Evolutionary conservation across 2,329 filamentous ascomycete genomes (phyloP).

Genomic region (Mollisiaceae sp.): DNA sequence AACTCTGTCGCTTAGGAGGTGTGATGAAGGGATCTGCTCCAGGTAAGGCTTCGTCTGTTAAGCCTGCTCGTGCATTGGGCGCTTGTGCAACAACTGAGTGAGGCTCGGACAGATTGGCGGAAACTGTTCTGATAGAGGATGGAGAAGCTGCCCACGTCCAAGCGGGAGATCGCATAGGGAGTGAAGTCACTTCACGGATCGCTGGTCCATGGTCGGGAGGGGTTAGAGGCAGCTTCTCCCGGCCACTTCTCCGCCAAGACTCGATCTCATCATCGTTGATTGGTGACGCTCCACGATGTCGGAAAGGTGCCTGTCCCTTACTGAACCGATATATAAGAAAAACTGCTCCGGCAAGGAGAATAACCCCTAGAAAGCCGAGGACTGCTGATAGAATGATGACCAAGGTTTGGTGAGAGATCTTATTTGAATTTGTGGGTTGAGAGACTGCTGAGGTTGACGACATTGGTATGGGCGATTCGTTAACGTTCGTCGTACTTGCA

Average conservation of each 20-base stretch:
- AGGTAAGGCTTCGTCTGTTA: slow-evolving; percentile 65
- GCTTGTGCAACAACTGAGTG: slow-evolving; percentile 61
- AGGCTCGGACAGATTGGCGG: slow-evolving; percentile 29
- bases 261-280: slow-evolving; percentile 70
- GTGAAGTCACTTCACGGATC: slow-evolving; percentile 20
- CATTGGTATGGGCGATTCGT: slow-evolving; percentile 22
- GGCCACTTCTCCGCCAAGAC: slow-evolving; percentile 54
- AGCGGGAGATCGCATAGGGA: slow-evolving; percentile 28
- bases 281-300: slow-evolving; percentile 62
- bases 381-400: slow-evolving; percentile 38
- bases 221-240: slow-evolving; percentile 26
- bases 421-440: not conserved
- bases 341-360: slow-evolving; percentile 29
- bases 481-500: slow-evolving; percentile 10
- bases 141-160: slow-evolving; percentile 39
- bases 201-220: slow-evolving; percentile 21
- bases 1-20: slow-evolving; percentile 56
- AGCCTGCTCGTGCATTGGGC: slow-evolving; percentile 64
- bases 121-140: slow-evolving; percentile 38
- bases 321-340: slow-evolving; percentile 36
- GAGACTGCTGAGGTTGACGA: slow-evolving; percentile 23
- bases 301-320: slow-evolving; percentile 46
- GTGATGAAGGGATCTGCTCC: slow-evolving; percentile 65
- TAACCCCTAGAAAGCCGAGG: slow-evolving; percentile 37
- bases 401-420: slow-evolving; percentile 24